Evolutionary conservation across 1,284 basidiomycete genomes (phyloP).

Genomic region (Blastosporella zonata): DNA sequence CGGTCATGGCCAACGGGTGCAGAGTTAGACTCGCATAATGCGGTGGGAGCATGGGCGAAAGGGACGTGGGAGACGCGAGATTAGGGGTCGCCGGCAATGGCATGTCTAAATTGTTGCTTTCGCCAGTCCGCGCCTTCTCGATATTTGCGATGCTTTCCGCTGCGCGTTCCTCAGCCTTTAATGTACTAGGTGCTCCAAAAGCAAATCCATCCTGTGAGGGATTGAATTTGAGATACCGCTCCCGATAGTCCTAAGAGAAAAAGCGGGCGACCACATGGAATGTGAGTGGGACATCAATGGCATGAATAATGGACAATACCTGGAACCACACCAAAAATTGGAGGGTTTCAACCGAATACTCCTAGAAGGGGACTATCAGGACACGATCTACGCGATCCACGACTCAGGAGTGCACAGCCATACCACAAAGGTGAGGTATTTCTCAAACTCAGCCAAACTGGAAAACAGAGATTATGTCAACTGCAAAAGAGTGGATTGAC

Average conservation of each 20-base stretch:
- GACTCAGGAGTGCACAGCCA: slow-evolving; percentile 12
- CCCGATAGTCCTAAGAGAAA: slow-evolving; percentile 31
- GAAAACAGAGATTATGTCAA: not conserved
- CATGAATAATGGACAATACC: slow-evolving; percentile 14
- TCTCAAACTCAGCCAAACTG: slow-evolving; percentile 37
- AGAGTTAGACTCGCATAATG: slow-evolving; percentile 12
- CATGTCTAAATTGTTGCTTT: not conserved
- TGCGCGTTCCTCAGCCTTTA: slow-evolving; percentile 22
- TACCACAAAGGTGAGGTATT: slow-evolving; percentile 30
- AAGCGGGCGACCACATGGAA: not conserved
- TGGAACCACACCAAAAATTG: slow-evolving; percentile 44
- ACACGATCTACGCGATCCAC: not conserved
- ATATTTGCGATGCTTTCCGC: slow-evolving; percentile 14
- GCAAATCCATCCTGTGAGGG: slow-evolving; percentile 20
- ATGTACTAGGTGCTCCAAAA: slow-evolving; percentile 23
- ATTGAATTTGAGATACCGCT: slow-evolving; percentile 32
- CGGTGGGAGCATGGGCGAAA: slow-evolving; percentile 13
- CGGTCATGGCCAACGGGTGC: not conserved
- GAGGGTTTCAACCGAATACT: slow-evolving; percentile 38
- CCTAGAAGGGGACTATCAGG: slow-evolving; percentile 21
- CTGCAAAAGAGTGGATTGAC: not conserved
- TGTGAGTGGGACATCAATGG: slow-evolving; percentile 2
- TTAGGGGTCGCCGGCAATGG: slow-evolving; percentile 1
- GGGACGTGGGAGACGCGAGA: slow-evolving; percentile 12
- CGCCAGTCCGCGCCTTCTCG: not conserved